Conservation (phyloP, 2,329 filamentous ascomycete genomes). For the Emmonsiellopsis sp. region DNA sequence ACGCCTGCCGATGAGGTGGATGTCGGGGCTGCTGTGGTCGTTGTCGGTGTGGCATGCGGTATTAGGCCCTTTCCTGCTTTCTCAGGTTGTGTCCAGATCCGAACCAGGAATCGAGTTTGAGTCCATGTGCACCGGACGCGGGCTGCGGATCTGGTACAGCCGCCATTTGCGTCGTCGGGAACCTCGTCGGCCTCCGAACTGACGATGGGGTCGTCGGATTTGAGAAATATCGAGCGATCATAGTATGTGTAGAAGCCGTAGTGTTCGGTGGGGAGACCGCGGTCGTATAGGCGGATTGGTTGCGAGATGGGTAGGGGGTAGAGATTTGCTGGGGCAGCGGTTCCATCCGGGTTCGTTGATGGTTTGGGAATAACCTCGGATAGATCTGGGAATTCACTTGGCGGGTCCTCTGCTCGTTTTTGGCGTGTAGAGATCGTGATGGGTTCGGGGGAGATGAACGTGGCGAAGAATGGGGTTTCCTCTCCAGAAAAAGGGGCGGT, state of each 20-base stretch:
- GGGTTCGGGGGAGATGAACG: slow-evolving; percentile 44
- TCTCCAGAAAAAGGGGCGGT: slow-evolving; percentile 66
- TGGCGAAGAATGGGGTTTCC: slow-evolving; percentile 80
- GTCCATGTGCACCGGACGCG: slow-evolving; percentile 48
- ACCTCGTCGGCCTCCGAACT: slow-evolving; percentile 28
- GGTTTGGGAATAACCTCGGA: slow-evolving; percentile 54
- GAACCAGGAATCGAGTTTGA: slow-evolving; percentile 51
- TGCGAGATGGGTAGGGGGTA: slow-evolving; percentile 61
- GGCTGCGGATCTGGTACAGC: slow-evolving; percentile 37
- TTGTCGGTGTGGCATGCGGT: slow-evolving; percentile 9
- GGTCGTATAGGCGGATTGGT: slow-evolving; percentile 76
- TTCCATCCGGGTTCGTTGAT: slow-evolving; percentile 55
- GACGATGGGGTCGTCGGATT: slow-evolving; percentile 45
- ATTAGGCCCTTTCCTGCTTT: slow-evolving; percentile 22
- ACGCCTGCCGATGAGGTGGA: slow-evolving; percentile 19
- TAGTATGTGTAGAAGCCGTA: slow-evolving; percentile 94
- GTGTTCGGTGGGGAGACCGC: slow-evolving; percentile 69
- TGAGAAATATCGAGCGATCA: slow-evolving; percentile 75
- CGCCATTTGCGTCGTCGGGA: slow-evolving; percentile 41
- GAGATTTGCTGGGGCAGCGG: slow-evolving; percentile 60
- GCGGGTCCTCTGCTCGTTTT: neutral
- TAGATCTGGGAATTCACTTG: slow-evolving; percentile 34
- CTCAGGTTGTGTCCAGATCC: slow-evolving; percentile 48
- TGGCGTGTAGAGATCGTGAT: slow-evolving; percentile 16
- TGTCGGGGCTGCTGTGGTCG: slow-evolving; percentile 11